Evolutionary conservation across 225 moss, liverwort and hornwort genomes (phyloP).

Genomic region (Physcomitrium patens): DNA sequence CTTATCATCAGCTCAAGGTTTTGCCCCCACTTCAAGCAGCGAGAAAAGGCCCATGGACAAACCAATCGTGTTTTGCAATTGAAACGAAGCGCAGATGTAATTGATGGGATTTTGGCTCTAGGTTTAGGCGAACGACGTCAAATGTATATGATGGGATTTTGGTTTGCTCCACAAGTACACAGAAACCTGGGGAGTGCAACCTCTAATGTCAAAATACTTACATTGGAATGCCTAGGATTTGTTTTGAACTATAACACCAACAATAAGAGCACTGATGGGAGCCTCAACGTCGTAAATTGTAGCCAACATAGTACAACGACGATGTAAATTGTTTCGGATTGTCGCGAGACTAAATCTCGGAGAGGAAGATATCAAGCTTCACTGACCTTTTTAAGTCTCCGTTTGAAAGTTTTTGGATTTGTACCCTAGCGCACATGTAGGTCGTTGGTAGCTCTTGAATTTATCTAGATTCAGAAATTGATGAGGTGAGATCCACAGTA

Average conservation of each 20-base stretch:
- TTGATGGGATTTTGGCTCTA: conserved; percentile 29
- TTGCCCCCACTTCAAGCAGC: conserved; percentile 45
- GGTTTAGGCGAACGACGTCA: no score
- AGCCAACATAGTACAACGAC: conserved; percentile 13
- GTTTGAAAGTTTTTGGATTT: conserved; percentile 31
- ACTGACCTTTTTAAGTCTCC: conserved; percentile 1
- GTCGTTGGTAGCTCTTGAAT: conserved; percentile 38
- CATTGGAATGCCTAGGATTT: conserved; percentile 44
- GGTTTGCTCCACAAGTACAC: conserved; percentile 36
- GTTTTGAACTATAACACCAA: conserved; percentile 46
- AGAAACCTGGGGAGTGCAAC: conserved; percentile 51
- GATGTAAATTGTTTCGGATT: conserved; percentile 43
- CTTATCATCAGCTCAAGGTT: conserved; percentile 52
- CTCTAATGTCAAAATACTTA: conserved; percentile 35
- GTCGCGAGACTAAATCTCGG: conserved; percentile 19
- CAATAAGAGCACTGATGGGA: conserved; percentile 35
- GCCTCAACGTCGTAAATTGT: conserved; percentile 19
- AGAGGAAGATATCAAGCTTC: conserved; percentile 4
- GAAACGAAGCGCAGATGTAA: conserved; percentile 49
- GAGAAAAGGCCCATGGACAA: conserved; percentile 57
- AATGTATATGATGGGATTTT: background rate
- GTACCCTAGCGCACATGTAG: conserved; percentile 30
- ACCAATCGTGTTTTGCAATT: conserved; percentile 46
- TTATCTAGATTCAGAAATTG: conserved; percentile 43
- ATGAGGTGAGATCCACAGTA: conserved; percentile 25